Evolutionary conservation across 441 rosid species (phyloP).

Genomic region (Pelargonium fulgidum): DNA sequence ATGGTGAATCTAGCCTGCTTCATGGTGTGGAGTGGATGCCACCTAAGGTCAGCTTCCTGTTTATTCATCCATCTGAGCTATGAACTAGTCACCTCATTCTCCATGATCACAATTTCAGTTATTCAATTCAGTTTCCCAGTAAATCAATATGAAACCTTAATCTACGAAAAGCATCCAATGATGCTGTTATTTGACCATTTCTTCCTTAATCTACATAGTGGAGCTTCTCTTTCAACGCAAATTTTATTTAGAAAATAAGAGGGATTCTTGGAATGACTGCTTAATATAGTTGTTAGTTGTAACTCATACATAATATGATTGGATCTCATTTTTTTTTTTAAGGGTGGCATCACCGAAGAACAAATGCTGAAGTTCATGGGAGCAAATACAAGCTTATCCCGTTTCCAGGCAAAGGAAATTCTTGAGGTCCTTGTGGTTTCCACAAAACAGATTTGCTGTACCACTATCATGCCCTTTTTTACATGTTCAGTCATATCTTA

Average conservation of each 20-base stretch:
- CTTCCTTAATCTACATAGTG: not conserved
- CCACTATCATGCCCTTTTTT: constrained; percentile 8
- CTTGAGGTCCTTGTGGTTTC: constrained; percentile 57
- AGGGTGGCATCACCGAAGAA: constrained; percentile 96
- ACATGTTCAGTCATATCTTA: constrained; percentile 14
- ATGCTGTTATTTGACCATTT: constrained; percentile 1
- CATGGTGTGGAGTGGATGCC: constrained; percentile 99
- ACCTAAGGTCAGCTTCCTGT: constrained; percentile 54
- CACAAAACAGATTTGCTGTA: constrained; percentile 17
- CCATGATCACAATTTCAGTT: not conserved
- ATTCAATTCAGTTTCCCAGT: constrained; percentile 15
- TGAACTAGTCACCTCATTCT: constrained; percentile 6
- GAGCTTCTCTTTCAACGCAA: constrained; percentile 8
- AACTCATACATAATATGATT: not conserved
- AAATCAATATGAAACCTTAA: not conserved
- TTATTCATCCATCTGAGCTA: constrained; percentile 11
- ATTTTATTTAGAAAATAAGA: constrained; percentile 13
- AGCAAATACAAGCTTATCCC: constrained; percentile 70
- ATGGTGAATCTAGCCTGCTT: constrained; percentile 85
- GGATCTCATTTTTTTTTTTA: no score
- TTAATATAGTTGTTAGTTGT: not conserved
- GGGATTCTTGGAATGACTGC: constrained; percentile 13
- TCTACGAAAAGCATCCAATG: not conserved
- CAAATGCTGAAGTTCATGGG: constrained; percentile 96
- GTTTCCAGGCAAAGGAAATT: constrained; percentile 62